Conservation (phyloP, 495 filamentous ascomycete genomes). For the Penicillium canescens region DNA sequence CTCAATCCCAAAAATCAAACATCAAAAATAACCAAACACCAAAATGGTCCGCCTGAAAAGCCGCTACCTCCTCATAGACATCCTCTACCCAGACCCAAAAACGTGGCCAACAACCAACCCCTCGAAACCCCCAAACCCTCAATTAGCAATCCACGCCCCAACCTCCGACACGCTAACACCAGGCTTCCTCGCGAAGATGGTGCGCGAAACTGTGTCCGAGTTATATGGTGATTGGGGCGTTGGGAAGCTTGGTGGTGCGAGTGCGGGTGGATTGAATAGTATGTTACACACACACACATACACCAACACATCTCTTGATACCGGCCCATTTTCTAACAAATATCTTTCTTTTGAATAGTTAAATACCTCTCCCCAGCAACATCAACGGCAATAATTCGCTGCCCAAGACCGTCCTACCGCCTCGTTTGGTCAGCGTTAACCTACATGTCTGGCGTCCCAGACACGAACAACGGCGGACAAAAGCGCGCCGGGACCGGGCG, state of each 20-base stretch:
- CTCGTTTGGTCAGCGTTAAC: slow-evolving; percentile 88
- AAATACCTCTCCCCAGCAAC: slow-evolving; percentile 94
- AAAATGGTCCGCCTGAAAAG: slow-evolving; percentile 93
- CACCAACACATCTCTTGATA: neutral
- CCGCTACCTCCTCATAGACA: slow-evolving; percentile 88
- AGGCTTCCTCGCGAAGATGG: slow-evolving; percentile 60
- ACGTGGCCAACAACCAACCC: slow-evolving; percentile 27
- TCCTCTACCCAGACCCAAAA: slow-evolving; percentile 74
- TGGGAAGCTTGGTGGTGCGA: slow-evolving; percentile 57
- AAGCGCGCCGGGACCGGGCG: slow-evolving; percentile 35
- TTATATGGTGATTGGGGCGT: slow-evolving; percentile 92
- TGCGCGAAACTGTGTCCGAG: slow-evolving; percentile 65
- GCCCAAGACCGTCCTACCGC: slow-evolving; percentile 74
- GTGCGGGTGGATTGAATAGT: slow-evolving; percentile 65
- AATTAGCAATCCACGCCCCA: slow-evolving; percentile 74
- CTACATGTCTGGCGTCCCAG: slow-evolving; percentile 72
- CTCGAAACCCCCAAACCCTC: slow-evolving; percentile 18
- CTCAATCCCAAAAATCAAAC: neutral
- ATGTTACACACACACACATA: slow-evolving; percentile 15
- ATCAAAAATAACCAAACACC: slow-evolving; percentile 1
- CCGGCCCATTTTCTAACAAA: too few relatives aligned
- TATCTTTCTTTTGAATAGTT: slow-evolving; percentile 47
- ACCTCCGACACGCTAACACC: slow-evolving; percentile 66
- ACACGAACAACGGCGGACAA: slow-evolving; percentile 8
- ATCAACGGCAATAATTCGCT: slow-evolving; percentile 85